Evolutionary conservation across 495 filamentous ascomycete species (phyloP), one percentile per base, ranked within the genome.

Genomic region (Aspergillus mulundensis): DNA sequence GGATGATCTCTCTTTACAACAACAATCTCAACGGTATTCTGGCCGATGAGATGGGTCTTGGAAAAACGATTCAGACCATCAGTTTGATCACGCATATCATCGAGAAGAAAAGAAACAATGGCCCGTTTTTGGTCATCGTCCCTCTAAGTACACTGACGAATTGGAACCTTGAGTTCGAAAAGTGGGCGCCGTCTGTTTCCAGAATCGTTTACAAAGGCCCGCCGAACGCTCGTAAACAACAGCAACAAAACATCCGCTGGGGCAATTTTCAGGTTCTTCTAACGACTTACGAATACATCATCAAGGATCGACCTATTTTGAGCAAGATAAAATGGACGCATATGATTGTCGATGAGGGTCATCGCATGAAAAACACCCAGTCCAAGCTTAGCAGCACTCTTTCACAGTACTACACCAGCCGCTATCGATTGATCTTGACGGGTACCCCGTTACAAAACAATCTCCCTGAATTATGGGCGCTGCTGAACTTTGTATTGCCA

Each of bases 1-100:
- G 94, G 94, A 97, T 98, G 94, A 84, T 97, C 52, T 98, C 94
- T 14, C 81, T 98, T 20, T 98, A 97, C 76, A 97, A 97, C 84
- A 98, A 98, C 80, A 97, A 96, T 70, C 82, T 98, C 57, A 97
- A 97, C 70, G 94, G 94, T 81, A 97, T 98, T 60, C 77, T 98
- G 58, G 94, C 94, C 48, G 94, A 98, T 62, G 94, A 98, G 74
- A 98, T 98, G 94, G 94, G 94, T 85, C 89, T 98, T 56, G 94
- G 94, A 66, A 98, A 98, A 75, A 98, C 94, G 0, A 98, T 98
- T 60, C 94, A 98, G 76, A 97, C 95, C 39, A 98, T 98, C 76
- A 95, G 89, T 78, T 77, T 98, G 74, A 85, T 98, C 59, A 97
- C 95, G 5, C 90, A 97, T 68, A 86, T 98, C 57, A 97, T 97